Conservation (phyloP, 257 asterid species). For the Solanum pimpinellifolium region DNA sequence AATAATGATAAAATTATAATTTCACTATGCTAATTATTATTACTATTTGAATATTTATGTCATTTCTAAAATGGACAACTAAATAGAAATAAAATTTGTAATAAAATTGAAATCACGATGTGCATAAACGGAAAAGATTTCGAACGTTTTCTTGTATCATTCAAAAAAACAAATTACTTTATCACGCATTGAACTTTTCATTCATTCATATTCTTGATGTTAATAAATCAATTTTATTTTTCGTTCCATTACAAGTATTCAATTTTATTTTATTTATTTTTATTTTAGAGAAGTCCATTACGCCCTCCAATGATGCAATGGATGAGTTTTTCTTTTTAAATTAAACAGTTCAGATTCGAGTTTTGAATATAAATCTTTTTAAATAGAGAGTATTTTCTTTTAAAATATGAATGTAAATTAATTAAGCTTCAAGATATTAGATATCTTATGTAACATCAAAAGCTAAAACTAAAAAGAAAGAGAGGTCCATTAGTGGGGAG, state of each 20-base stretch:
- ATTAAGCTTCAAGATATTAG: too few species aligned
- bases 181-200: neutral
- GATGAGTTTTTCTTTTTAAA: neutral
- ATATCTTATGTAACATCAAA: too few species aligned
- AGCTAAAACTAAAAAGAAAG: neutral
- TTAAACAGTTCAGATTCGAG: rapidly evolving
- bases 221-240: neutral
- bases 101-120: neutral
- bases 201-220: neutral
- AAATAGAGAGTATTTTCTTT: neutral
- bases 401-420: rapidly evolving
- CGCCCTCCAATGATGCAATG: neutral
- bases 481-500: neutral
- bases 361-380: too few species aligned
- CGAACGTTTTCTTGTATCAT: neutral
- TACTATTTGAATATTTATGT: too few species aligned
- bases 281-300: neutral
- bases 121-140: neutral
- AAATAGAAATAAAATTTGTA: neutral
- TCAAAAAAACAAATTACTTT: too few species aligned
- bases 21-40: too few species aligned
- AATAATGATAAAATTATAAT: too few species aligned
- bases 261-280: too few species aligned
- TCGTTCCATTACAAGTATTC: neutral
- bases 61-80: too few species aligned